Evolutionary conservation across 805 yeast genomes (phyloP).

Genomic region (Priceomyces carsonii): DNA sequence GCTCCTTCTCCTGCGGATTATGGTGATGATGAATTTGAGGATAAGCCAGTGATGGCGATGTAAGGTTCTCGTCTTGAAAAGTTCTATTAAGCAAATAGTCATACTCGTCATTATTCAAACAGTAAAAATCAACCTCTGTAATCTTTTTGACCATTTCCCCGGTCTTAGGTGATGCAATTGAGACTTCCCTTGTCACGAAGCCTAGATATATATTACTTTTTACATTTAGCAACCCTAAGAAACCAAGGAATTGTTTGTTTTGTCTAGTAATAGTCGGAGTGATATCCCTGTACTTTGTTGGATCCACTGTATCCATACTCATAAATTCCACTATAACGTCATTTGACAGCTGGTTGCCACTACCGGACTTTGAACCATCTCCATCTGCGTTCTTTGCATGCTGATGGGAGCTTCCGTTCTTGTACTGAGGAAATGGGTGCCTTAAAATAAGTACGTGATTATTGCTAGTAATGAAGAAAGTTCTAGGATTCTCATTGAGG

Average conservation of each 20-base stretch:
- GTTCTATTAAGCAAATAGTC: slow-evolving; percentile 37
- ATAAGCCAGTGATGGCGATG: slow-evolving; percentile 11
- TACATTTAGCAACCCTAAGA: slow-evolving; percentile 59
- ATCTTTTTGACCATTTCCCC: slow-evolving; percentile 55
- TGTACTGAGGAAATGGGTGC: slow-evolving; percentile 40
- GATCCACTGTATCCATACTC: slow-evolving; percentile 37
- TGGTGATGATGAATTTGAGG: slow-evolving; percentile 12
- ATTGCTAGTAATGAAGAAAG: slow-evolving; percentile 63
- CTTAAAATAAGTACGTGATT: slow-evolving; percentile 62
- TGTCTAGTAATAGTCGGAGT: slow-evolving; percentile 27
- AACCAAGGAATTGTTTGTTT: slow-evolving; percentile 45
- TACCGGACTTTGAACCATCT: slow-evolving; percentile 6
- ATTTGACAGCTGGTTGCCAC: slow-evolving; percentile 16
- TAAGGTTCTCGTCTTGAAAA: slow-evolving; percentile 12
- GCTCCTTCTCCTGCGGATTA: slow-evolving; percentile 21
- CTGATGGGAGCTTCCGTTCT: slow-evolving; percentile 17
- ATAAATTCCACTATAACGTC: slow-evolving; percentile 56
- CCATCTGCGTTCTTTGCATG: slow-evolving; percentile 12
- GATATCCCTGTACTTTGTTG: slow-evolving; percentile 44
- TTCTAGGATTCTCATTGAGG: slow-evolving; percentile 64
- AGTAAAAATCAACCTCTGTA: slow-evolving; percentile 63
- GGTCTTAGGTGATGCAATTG: slow-evolving; percentile 61
- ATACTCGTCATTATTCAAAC: slow-evolving; percentile 57
- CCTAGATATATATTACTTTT: slow-evolving; percentile 58
- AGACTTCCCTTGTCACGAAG: slow-evolving; percentile 53